Base-by-base conservation (phyloP, 1,284 basidiomycete species). In the Nidula niveotomentosa region DNA sequence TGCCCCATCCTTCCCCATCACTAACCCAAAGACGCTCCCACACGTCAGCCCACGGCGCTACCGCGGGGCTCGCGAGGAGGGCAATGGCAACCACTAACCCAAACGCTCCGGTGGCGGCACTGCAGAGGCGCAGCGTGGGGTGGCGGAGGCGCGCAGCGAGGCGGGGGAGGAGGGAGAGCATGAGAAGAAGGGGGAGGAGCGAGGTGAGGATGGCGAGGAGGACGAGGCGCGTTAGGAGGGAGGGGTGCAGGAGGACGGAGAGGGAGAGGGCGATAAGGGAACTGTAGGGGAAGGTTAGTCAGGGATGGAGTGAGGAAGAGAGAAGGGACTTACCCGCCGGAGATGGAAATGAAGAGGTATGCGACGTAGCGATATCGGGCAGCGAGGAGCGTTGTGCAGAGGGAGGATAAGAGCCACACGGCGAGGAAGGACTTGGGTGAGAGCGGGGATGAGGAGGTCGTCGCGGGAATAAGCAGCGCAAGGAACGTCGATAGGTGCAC, bases 401-500 rank as follows among this genome's bases (percentile, higher is more conserved):
- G 56, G 17, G 75, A 75, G 0, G 81, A 79, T 8, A 86, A 60
- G 10, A 88, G 55, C 82, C 84, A 88, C 18, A 85, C 73, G 6
- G 81, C 76, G 6, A 86, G 60, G 63, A 89, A 89, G 6, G 81
- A 72, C 30, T 75, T 76, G 2, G 76, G 54, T 6, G 73, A 73
- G 17, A 86, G 69, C 0, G 75, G 60, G 2, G 75, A 57, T 23
- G 79, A 76, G 0, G 73, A 58, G 2, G 82, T 77, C 30, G 76
- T 69, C 36, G 76, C 76, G 6, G 84, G 81, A 15, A 88, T 75
- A n/a, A 86, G 65, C 7, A 88, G 70, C 1, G 81, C 63, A 8
- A 88, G 72, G 57, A 86, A 83, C 1, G 86, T 87, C 7, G 82
- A 73, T 13, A 83, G 59, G 61, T 88, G 82, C 7, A 86, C 84